Evolutionary conservation across 176 grass and related monocot species (phyloP).

Genomic region (Chrysopogon serrulatus): DNA sequence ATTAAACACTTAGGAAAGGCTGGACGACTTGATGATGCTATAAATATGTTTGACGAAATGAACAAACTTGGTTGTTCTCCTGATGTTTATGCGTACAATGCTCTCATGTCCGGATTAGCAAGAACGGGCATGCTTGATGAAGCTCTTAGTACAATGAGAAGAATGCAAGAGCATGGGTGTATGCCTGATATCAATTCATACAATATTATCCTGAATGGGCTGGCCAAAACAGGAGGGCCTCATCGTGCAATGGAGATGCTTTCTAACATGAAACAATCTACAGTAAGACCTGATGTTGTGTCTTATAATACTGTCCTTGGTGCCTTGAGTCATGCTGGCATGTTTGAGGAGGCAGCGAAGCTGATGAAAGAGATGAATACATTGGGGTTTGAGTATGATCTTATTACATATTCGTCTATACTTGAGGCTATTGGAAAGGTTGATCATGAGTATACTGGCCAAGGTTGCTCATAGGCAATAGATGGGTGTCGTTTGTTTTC

Average conservation of each 20-base stretch:
- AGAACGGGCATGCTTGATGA: conserved; percentile 74
- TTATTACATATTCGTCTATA: conserved; percentile 91
- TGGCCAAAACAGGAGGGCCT: conserved; percentile 65
- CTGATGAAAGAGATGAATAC: conserved; percentile 95
- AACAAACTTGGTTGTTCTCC: conserved; percentile 70
- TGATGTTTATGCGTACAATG: conserved; percentile 90
- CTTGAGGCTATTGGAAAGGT: conserved; percentile 85
- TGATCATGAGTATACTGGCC: conserved; percentile 44
- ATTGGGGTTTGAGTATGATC: conserved; percentile 74
- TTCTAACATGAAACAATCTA: conserved; percentile 67
- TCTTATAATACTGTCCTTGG: conserved; percentile 93
- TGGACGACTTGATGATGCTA: conserved; percentile 67
- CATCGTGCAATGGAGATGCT: conserved; percentile 78
- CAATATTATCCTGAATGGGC: conserved; percentile 78
- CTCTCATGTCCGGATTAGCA: conserved; percentile 89
- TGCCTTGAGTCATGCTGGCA: conserved; percentile 67
- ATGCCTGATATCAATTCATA: conserved; percentile 85
- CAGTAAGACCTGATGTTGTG: conserved; percentile 71
- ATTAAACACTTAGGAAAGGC: conserved; percentile 96
- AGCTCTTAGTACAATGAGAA: conserved; percentile 75
- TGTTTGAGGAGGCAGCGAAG: conserved; percentile 79
- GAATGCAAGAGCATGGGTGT: conserved; percentile 93
- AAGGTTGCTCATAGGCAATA: conserved; percentile 5
- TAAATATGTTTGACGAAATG: conserved; percentile 89
- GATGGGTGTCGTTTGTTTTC: conserved; percentile 10